These are phyloP conservation scores for Rhynchosporium graminicola DNA, from an alignment of 2,329 filamentous ascomycete species.

Conservation along the genomic window DNA sequence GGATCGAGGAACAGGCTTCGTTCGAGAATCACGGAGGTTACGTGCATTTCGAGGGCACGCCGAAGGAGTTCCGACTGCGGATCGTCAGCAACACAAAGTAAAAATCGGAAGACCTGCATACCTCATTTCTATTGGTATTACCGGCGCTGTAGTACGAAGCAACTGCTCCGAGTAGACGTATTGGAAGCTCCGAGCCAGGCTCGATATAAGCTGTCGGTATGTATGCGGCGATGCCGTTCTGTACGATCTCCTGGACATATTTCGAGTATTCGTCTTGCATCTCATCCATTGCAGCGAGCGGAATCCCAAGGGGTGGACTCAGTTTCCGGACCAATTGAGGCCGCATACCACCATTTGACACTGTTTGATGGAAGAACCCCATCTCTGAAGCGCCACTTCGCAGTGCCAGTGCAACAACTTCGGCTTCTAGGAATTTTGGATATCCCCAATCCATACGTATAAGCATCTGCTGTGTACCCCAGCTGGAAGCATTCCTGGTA, in stretches of 20 bases:
- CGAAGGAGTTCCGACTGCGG: constrained; percentile 36
- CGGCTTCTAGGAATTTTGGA: constrained; percentile 28
- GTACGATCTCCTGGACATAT: constrained; percentile 37
- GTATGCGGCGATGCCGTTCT: constrained; percentile 32
- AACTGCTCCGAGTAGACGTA: constrained; percentile 32
- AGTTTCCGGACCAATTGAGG: constrained; percentile 30
- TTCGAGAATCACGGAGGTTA: constrained; percentile 37
- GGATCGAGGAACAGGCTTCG: constrained; percentile 37
- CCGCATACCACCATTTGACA: constrained; percentile 20
- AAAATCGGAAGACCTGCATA: constrained; percentile 19
- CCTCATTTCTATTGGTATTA: constrained; percentile 31
- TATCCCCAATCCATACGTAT: constrained; percentile 37
- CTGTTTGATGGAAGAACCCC: constrained; percentile 31
- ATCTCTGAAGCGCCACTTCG: constrained; percentile 31
- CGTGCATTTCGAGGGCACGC: constrained; percentile 38
- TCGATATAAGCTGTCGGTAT: constrained; percentile 32
- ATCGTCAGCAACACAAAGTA: constrained; percentile 19
- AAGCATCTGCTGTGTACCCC: constrained; percentile 33
- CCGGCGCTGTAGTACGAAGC: constrained; percentile 32
- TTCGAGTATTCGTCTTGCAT: constrained; percentile 34
- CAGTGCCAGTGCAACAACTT: constrained; percentile 36
- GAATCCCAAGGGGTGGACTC: constrained; percentile 38
- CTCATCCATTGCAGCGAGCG: constrained; percentile 34
- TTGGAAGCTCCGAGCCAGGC: constrained; percentile 33
- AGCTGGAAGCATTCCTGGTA: constrained; percentile 32